Percentiles rank a stretch among this genome's conserved stretches.
Evolutionary conservation across 2,329 filamentous ascomycete genomes (phyloP).

Genomic region (Aspergillus piperis): DNA sequence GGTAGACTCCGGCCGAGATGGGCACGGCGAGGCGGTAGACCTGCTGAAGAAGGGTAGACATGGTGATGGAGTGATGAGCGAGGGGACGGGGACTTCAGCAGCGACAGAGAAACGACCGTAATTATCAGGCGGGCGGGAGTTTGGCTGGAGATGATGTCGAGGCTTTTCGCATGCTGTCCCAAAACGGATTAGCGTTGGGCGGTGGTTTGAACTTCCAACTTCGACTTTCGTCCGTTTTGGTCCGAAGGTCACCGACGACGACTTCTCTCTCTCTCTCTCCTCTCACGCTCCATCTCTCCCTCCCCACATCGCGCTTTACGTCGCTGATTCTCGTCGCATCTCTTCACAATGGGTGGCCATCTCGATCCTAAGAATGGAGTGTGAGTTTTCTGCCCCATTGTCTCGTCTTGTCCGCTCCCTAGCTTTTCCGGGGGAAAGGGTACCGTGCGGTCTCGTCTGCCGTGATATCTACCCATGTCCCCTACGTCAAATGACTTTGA

Average conservation of each 20-base stretch:
- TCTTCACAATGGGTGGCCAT: conserved; percentile 41
- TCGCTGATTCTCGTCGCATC: conserved; percentile 17
- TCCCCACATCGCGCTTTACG: conserved; percentile 16
- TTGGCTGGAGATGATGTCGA: conserved; percentile 35
- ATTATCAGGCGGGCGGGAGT: conserved; percentile 2
- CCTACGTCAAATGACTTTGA: neutral
- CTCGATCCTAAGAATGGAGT: conserved; percentile 47
- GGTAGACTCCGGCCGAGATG: conserved; percentile 64
- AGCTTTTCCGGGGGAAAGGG: conserved; percentile 10
- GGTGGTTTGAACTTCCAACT: conserved; percentile 19
- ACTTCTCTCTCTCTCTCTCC: conserved; percentile 15
- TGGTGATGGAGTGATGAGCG: conserved; percentile 31
- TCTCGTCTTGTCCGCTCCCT: conserved; percentile 4
- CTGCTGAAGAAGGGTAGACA: conserved; percentile 49
- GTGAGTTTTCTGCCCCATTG: conserved; percentile 35
- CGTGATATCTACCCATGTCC: neutral
- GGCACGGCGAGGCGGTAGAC: conserved; percentile 64
- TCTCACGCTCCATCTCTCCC: conserved; percentile 17
- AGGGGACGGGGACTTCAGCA: conserved; percentile 8
- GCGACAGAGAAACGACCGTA: conserved; percentile 1
- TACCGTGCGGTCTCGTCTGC: conserved; percentile 12
- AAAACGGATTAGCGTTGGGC: conserved; percentile 39
- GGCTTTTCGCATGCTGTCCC: conserved; percentile 36
- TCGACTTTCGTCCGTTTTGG: conserved; percentile 35
- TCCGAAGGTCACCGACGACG: conserved; percentile 31